A percentile compares a stretch with the other conserved stretches of the same genome.
Conservation (phyloP, 2,329 filamentous ascomycete genomes). For the Scytalidium sp. region DNA sequence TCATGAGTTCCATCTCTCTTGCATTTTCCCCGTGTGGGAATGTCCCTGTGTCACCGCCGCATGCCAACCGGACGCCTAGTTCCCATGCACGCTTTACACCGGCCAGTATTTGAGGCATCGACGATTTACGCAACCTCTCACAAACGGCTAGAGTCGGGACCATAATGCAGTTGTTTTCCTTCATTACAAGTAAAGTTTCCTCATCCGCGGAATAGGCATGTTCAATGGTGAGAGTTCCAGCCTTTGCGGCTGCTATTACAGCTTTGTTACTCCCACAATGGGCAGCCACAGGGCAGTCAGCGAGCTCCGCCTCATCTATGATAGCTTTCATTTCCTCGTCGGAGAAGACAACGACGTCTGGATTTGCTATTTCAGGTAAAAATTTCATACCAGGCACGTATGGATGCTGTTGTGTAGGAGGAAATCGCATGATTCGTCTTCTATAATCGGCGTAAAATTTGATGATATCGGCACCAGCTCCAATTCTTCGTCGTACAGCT, state of each 20-base stretch:
- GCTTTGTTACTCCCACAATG: constrained; percentile 40
- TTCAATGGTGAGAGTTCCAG: constrained; percentile 46
- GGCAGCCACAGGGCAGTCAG: constrained; percentile 39
- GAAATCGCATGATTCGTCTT: constrained; percentile 40
- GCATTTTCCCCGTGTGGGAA: constrained; percentile 51
- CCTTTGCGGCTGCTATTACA: constrained; percentile 41
- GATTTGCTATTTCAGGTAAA: constrained; percentile 36
- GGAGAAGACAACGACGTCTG: constrained; percentile 41
- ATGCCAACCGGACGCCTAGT: constrained; percentile 45
- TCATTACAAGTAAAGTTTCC: constrained; percentile 42
- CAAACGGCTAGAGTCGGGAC: constrained; percentile 50
- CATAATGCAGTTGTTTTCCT: constrained; percentile 41
- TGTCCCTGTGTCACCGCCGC: constrained; percentile 52
- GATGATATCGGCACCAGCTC: constrained; percentile 47
- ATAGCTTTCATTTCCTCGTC: constrained; percentile 49
- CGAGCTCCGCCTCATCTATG: constrained; percentile 42
- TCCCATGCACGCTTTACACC: constrained; percentile 43
- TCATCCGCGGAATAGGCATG: constrained; percentile 37
- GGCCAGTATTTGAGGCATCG: constrained; percentile 29
- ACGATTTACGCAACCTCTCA: constrained; percentile 29
- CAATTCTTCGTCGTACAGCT: constrained; percentile 44
- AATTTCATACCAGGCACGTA: constrained; percentile 29
- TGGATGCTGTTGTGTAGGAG: constrained; percentile 27
- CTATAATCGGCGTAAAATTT: constrained; percentile 52
- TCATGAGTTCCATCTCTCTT: constrained; percentile 52